Conservation (phyloP, 805 yeast species). For the Candida yuanshanica region DNA sequence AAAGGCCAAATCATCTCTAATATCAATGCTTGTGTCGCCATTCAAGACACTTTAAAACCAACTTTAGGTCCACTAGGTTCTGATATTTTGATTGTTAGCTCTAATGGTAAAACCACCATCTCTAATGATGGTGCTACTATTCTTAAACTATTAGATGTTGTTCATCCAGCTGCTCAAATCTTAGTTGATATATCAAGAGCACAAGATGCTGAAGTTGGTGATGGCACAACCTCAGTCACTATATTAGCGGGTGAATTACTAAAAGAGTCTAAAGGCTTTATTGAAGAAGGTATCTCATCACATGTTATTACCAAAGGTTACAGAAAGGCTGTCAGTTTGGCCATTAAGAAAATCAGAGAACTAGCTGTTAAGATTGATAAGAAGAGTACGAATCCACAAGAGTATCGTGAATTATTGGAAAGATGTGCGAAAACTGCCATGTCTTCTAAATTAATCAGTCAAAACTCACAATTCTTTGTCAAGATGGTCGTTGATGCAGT, state of each 20-base stretch:
- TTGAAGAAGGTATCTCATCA: constrained; percentile 94
- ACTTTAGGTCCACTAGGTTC: constrained; percentile 97
- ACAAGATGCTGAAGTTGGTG: constrained; percentile 98
- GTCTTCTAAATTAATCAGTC: constrained; percentile 89
- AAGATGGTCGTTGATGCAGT: constrained; percentile 98
- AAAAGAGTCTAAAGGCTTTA: constrained; percentile 83
- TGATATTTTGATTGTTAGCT: constrained; percentile 83
- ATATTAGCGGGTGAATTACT: constrained; percentile 91
- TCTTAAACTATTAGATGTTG: constrained; percentile 84
- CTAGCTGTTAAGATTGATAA: constrained; percentile 65
- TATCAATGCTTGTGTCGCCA: constrained; percentile 94
- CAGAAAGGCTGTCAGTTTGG: constrained; percentile 73
- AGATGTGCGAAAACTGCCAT: constrained; percentile 96
- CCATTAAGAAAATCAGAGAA: constrained; percentile 67
- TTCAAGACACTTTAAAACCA: constrained; percentile 91
- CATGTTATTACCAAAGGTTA: constrained; percentile 85
- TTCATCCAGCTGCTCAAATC: constrained; percentile 97
- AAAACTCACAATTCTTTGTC: constrained; percentile 84
- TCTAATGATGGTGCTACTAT: constrained; percentile 99
- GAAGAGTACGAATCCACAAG: constrained; percentile 37
- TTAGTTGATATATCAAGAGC: constrained; percentile 91
- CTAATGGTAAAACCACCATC: constrained; percentile 83
- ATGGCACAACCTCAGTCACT: constrained; percentile 96
- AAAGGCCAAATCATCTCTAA: constrained; percentile 92
- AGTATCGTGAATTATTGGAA: constrained; percentile 71